Conservation (phyloP, 202 grass and related monocot genomes). For the Saccharum hybrid region DNA sequence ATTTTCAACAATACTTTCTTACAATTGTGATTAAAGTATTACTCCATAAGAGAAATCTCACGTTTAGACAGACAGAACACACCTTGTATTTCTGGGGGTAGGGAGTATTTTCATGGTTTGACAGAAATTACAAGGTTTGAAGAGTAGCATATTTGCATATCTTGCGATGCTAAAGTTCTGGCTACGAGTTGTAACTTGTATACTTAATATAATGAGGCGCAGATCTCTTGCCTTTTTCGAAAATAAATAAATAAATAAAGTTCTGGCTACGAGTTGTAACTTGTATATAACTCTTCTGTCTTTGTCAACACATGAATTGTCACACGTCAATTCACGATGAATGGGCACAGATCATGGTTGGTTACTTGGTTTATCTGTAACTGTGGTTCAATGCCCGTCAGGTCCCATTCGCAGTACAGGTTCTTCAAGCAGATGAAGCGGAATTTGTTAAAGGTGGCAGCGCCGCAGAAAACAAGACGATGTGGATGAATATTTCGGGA, state of each 20-base stretch:
- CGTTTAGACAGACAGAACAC: no score
- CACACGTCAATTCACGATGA: neutral
- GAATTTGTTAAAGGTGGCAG: slow-evolving; percentile 40
- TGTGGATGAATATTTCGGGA: slow-evolving; percentile 29
- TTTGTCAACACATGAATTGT: neutral
- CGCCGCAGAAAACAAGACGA: slow-evolving; percentile 34
- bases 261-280: no score
- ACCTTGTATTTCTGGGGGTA: neutral
- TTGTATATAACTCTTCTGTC: neutral
- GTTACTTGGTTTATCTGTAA: no score
- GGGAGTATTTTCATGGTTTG: slow-evolving; percentile 9
- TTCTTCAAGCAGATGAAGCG: slow-evolving; percentile 40
- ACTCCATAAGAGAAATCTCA: neutral
- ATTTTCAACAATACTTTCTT: neutral
- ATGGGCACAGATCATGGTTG: slow-evolving; percentile 22
- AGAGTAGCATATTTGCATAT: slow-evolving; percentile 1
- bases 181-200: neutral
- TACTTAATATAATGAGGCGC: no score
- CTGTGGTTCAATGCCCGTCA: neutral
- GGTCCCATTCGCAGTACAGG: slow-evolving; percentile 39
- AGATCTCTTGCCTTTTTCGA: no score
- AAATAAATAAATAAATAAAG: no score
- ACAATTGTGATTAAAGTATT: neutral
- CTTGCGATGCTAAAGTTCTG: neutral
- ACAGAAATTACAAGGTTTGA: neutral